A percentile compares a stretch with the other conserved stretches of the same genome.
Conservation (phyloP, 163 green algal species). For the Picocystis sp. region DNA sequence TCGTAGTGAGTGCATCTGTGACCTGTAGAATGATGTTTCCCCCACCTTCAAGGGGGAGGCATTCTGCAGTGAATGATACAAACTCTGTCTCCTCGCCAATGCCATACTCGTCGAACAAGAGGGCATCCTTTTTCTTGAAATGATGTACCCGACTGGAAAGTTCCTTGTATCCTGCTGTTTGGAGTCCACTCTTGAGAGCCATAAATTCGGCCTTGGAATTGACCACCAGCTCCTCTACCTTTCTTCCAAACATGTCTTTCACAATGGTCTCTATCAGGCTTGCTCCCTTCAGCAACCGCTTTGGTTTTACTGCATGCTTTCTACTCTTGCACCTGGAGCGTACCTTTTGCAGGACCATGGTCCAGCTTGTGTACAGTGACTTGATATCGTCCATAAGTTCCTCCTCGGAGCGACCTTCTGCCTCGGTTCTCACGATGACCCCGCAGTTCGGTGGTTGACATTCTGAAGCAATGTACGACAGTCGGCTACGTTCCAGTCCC, state of each 20-base stretch:
- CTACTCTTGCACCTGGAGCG: too few relatives aligned
- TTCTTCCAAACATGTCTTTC: too few relatives aligned
- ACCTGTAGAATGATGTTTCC: constrained; percentile 19
- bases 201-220: too few relatives aligned
- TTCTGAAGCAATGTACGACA: too few relatives aligned
- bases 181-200: not conserved
- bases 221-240: too few relatives aligned
- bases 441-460: not conserved
- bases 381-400: constrained; percentile 7
- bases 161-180: not conserved
- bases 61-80: too few relatives aligned
- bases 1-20: constrained; percentile 17
- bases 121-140: constrained; percentile 3
- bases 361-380: constrained; percentile 2
- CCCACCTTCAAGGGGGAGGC: not conserved
- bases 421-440: constrained; percentile 14
- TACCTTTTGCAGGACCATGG: not conserved
- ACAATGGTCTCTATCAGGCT: too few relatives aligned
- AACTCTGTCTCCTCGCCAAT: too few relatives aligned
- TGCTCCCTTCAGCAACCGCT: too few relatives aligned
- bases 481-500: too few relatives aligned
- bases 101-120: too few relatives aligned
- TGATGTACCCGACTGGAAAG: not conserved
- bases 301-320: too few relatives aligned
- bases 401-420: constrained; percentile 1